These are phyloP conservation scores for Tolypocladium paradoxum DNA, from an alignment of 2,329 filamentous ascomycete genomes.

Conservation along the genomic window DNA sequence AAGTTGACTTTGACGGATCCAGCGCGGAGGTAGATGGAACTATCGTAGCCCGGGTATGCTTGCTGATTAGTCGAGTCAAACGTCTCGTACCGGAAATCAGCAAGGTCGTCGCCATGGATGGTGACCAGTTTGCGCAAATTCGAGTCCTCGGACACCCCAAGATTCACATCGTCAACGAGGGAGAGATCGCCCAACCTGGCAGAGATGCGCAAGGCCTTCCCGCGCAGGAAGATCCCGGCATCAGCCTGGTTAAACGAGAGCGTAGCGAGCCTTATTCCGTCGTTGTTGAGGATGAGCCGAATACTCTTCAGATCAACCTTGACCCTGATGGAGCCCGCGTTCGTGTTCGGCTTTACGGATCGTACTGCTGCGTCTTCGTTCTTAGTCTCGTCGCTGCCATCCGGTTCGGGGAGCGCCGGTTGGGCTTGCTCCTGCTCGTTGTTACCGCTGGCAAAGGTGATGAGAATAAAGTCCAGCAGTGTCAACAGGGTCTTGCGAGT, in stretches of 20 bases:
- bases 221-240: conserved; percentile 78
- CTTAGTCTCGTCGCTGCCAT: conserved; percentile 23
- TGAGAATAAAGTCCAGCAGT: conserved; percentile 82
- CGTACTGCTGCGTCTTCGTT: conserved; percentile 24
- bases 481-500: conserved; percentile 89
- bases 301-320: conserved; percentile 92
- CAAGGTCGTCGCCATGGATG: conserved; percentile 90
- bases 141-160: conserved; percentile 73
- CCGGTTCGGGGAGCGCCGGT: conserved; percentile 23
- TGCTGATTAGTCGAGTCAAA: conserved; percentile 63
- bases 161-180: conserved; percentile 86
- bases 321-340: conserved; percentile 72
- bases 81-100: conserved; percentile 95
- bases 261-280: conserved; percentile 88
- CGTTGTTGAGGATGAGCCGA: conserved; percentile 89
- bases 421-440: conserved; percentile 27
- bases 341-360: conserved; percentile 21
- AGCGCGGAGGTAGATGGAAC: conserved; percentile 78
- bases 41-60: conserved; percentile 88
- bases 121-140: conserved; percentile 78
- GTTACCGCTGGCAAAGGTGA: conserved; percentile 69
- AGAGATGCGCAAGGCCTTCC: conserved; percentile 76
- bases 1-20: conserved; percentile 97
- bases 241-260: conserved; percentile 87
- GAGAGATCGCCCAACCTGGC: conserved; percentile 80